Base-by-base conservation (phyloP, 208 protist genomes). In the Leishmania gerbilli region DNA sequence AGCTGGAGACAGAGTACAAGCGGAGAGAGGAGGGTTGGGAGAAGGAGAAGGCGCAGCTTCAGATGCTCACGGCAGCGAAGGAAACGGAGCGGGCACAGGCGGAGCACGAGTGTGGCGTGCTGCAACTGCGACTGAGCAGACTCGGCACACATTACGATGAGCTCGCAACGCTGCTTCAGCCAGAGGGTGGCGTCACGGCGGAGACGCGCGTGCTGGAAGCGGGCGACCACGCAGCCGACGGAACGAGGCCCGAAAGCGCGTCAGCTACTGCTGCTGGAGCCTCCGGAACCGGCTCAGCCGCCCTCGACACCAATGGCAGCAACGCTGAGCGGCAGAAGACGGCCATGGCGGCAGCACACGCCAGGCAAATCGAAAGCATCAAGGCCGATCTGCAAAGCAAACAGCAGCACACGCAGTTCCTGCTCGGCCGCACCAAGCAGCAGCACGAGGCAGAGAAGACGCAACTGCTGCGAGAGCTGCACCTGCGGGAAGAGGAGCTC, bases 401-500 rank as follows among this genome's bases (percentile, higher is more conserved):
- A n/a, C 79, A 83, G 71, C 79, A 79, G 76, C 77, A 82, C 21
- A 81, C 79, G 40, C 81, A 81, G 83, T 83, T 83, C 19, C 65
- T 80, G 53, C 67, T 84, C 40, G 81, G 79, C 69, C 74, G 75
- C 13, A 79, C 84, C 8, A 71, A 68, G 64, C 80, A 85, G 79
- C 81, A 87, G 81, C 83, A 88, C 74, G 86, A 93, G 75, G 69
- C 80, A 24, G 89, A 94, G 74, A 83, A 83, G 47, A 69, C 79
- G 67, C 88, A 87, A 55, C 85, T 85, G n/a, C 64, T 90, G 67
- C 82, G 87, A n/a, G 93, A 96, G 69, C 62, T 93, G 40, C 91
- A 92, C 51, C 82, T 80, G 37, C 89, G 90, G 1, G 90, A 96
- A 62, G 91, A 92, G 65, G 91, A 93, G 77, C 80, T 92, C 21